A percentile compares a stretch with the other conserved stretches of the same genome.
These are phyloP conservation scores for Neurospora sp. DNA, from an alignment of 495 filamentous ascomycete genomes.

Conservation along the genomic window DNA sequence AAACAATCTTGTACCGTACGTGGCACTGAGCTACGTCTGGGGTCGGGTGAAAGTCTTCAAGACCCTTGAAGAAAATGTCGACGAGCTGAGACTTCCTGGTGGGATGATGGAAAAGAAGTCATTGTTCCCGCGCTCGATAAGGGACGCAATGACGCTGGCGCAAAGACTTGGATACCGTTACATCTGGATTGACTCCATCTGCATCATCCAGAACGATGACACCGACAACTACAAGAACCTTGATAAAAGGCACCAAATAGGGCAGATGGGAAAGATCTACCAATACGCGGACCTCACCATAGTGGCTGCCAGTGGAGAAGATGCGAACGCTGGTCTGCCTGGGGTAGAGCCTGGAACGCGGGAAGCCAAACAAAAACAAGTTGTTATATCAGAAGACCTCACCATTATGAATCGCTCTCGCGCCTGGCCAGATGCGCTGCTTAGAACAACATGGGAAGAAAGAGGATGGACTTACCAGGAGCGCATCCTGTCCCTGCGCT, in stretches of 20 bases:
- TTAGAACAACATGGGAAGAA: neutral
- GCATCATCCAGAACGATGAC: slow-evolving; percentile 22
- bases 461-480: neutral
- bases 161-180: slow-evolving; percentile 2
- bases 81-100: neutral
- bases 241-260: slow-evolving; percentile 14
- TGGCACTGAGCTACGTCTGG: neutral
- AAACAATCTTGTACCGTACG: neutral
- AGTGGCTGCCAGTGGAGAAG: neutral
- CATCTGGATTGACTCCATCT: slow-evolving; percentile 18
- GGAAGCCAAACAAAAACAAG: neutral
- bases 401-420: neutral
- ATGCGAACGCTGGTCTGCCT: neutral
- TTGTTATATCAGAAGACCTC: neutral
- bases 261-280: slow-evolving; percentile 14
- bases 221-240: slow-evolving; percentile 1
- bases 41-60: neutral
- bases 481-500: neutral
- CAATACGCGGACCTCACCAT: neutral
- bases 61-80: neutral
- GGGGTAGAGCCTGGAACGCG: neutral
- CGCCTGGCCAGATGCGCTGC: neutral
- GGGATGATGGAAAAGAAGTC: neutral
- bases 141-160: neutral
- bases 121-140: neutral